phyloP scores from a whole-genome alignment of 805 yeast genomes.

The Pichia exigua region DNA sequence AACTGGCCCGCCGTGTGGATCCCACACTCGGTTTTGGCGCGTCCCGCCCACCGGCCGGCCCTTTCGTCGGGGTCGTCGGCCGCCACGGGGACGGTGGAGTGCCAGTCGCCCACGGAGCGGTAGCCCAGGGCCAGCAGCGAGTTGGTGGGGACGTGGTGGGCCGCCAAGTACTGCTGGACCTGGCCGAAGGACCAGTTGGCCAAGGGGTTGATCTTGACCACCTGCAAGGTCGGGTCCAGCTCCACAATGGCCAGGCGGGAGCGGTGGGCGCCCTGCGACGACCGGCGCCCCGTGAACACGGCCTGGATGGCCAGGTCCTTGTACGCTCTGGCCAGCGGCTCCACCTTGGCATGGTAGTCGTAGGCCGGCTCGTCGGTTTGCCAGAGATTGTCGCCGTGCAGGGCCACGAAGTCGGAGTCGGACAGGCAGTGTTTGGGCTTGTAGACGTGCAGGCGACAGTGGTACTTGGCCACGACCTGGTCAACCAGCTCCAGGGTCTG shows the following conservation, averaged over 20 bases:
- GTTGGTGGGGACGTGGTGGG: conserved; percentile 75
- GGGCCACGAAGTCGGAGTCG: conserved; percentile 55
- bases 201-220: conserved; percentile 83
- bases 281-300: conserved; percentile 86
- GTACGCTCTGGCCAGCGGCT: conserved; percentile 85
- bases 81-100: conserved; percentile 79
- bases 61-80: conserved; percentile 88
- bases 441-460: conserved; percentile 51
- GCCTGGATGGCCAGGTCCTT: conserved; percentile 64
- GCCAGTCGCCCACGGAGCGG: conserved; percentile 92
- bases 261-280: conserved; percentile 84
- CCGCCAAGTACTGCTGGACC: conserved; percentile 62
- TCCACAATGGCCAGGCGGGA: conserved; percentile 67
- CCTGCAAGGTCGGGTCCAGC: conserved; percentile 57
- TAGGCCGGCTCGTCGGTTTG: conserved; percentile 71
- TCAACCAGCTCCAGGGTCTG: conserved; percentile 76
- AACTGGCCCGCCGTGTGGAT: conserved; percentile 79
- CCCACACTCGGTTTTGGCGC: conserved; percentile 90
- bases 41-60: conserved; percentile 95
- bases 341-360: conserved; percentile 85
- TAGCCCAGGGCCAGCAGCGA: conserved; percentile 79
- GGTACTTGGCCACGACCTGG: conserved; percentile 11
- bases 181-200: conserved; percentile 73
- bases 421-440: conserved; percentile 51
- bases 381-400: conserved; percentile 78